These are phyloP conservation scores for Niebla homalea DNA, from an alignment of 495 filamentous ascomycete genomes.

Conservation along the genomic window DNA sequence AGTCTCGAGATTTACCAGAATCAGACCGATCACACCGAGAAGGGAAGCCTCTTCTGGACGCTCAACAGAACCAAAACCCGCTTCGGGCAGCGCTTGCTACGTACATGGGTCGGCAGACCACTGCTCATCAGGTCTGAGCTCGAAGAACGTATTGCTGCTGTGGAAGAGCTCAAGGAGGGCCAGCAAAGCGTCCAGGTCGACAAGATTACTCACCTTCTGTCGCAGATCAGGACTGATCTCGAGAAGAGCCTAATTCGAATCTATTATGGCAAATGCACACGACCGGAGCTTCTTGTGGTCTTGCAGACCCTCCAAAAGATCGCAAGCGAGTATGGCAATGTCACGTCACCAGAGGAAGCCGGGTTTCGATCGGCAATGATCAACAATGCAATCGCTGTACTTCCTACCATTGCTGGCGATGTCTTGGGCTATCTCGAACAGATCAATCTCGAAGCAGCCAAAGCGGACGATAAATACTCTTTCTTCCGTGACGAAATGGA, in stretches of 20 bases:
- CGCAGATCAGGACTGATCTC: slow-evolving; percentile 63
- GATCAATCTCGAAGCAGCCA: slow-evolving; percentile 76
- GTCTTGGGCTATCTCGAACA: slow-evolving; percentile 63
- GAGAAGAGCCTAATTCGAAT: slow-evolving; percentile 89
- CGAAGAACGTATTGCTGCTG: slow-evolving; percentile 72
- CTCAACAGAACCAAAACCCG: slow-evolving; percentile 84
- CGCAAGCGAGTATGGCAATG: slow-evolving; percentile 52
- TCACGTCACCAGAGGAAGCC: slow-evolving; percentile 51
- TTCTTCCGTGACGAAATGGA: slow-evolving; percentile 87
- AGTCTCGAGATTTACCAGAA: slow-evolving; percentile 95
- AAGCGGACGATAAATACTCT: slow-evolving; percentile 76
- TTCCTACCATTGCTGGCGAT: slow-evolving; percentile 62
- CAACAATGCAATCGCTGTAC: slow-evolving; percentile 54
- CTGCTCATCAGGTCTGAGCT: slow-evolving; percentile 65
- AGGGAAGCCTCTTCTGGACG: slow-evolving; percentile 91
- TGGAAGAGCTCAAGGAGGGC: slow-evolving; percentile 73
- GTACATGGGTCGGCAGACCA: slow-evolving; percentile 92
- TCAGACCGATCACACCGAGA: slow-evolving; percentile 72
- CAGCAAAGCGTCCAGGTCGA: slow-evolving; percentile 53
- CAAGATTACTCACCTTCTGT: slow-evolving; percentile 54
- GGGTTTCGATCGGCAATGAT: slow-evolving; percentile 64
- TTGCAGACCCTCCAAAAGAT: slow-evolving; percentile 78
- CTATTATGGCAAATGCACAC: slow-evolving; percentile 90
- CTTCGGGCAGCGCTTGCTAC: slow-evolving; percentile 74
- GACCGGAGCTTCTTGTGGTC: slow-evolving; percentile 75